A percentile compares a stretch with the other conserved stretches of the same genome.
phyloP scores from a whole-genome alignment of 306 rosid species.

The Argentina anserina region DNA sequence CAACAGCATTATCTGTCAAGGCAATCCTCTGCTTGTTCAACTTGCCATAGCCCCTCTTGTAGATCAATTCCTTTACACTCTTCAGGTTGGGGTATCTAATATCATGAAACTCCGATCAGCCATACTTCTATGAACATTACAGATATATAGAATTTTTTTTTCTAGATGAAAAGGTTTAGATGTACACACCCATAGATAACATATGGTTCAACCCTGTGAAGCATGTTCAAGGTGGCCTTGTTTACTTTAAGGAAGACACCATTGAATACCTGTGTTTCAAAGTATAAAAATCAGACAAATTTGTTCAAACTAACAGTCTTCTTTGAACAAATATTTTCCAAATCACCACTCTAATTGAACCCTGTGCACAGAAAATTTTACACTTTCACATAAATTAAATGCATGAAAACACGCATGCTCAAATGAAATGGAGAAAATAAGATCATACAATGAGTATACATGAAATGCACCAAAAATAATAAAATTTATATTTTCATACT shows the following conservation, averaged over 20 bases:
- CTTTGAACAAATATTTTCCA: neutral
- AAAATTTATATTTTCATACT: neutral
- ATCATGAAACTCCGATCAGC: neutral
- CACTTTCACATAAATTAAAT: too few relatives aligned
- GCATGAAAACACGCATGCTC: neutral
- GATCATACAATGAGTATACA: neutral
- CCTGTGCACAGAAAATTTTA: neutral
- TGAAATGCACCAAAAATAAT: neutral
- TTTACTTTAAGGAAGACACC: slow-evolving; percentile 90
- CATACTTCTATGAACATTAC: neutral
- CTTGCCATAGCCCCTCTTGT: slow-evolving; percentile 86
- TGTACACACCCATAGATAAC: slow-evolving; percentile 69
- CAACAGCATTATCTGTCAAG: slow-evolving; percentile 63
- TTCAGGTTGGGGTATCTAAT: slow-evolving; percentile 78
- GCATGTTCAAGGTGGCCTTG: slow-evolving; percentile 89
- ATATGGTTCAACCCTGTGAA: slow-evolving; percentile 85
- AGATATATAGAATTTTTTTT: too few relatives aligned
- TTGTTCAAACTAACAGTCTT: neutral
- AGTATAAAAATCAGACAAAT: neutral
- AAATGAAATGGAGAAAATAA: neutral
- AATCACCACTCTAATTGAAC: neutral
- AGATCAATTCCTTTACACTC: slow-evolving; percentile 75
- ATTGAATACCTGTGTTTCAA: slow-evolving; percentile 67
- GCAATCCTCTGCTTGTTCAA: slow-evolving; percentile 65
- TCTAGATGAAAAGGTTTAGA: neutral